Evolutionary conservation across 768 basidiomycete species (phyloP), one percentile per base, ranked within the genome.

Genomic region (Ephemerocybe angulata): DNA sequence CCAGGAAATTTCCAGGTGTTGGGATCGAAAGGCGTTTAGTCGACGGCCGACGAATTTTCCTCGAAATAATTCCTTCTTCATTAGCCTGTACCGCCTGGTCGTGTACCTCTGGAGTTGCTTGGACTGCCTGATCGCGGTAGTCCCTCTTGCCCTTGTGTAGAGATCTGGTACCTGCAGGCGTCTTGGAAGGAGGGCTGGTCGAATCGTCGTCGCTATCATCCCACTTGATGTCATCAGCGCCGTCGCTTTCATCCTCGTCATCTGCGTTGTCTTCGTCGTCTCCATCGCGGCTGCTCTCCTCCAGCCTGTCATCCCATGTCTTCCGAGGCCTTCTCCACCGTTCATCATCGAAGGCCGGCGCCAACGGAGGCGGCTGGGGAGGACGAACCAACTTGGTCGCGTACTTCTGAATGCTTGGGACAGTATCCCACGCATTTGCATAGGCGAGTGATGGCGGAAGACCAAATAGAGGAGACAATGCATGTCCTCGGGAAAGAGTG

Each of bases 351-450:
- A 80, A 81, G 6, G 78, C 73, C 46, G 85, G 80, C 4, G 76
- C 76, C 30, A 33, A 25, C 47, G 47, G 47, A 21, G 70, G 58
- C 27, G 75, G 63, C 21, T 73, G 68, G 17, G 71, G 72, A n/a
- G 85, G 78, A 51, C 81, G 75, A 31, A 78, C 80, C 29, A 86
- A 71, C 58, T 76, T 76, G 13, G 81, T 76, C 1, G 87, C 87
- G 68, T 94, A 92, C 56, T 77, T 81, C 59, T 88, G 84, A 54
- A 93, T 93, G 57, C 84, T 85, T 6, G 91, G 88, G 22, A 89
- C 83, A 35, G 66, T 73, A 63, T 98, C 95, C 91, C 92, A 93
- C 2, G 88, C 89, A 70, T 97, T 93, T 5, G 79, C 72, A 68
- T 89, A 92, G 15, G 76, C 75, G 55, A 90, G 72, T 13, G 79